Evolutionary conservation across 2,329 filamentous ascomycete species (phyloP), one percentile per base, ranked within the genome.

Genomic region (Taxawa tesnikishii): DNA sequence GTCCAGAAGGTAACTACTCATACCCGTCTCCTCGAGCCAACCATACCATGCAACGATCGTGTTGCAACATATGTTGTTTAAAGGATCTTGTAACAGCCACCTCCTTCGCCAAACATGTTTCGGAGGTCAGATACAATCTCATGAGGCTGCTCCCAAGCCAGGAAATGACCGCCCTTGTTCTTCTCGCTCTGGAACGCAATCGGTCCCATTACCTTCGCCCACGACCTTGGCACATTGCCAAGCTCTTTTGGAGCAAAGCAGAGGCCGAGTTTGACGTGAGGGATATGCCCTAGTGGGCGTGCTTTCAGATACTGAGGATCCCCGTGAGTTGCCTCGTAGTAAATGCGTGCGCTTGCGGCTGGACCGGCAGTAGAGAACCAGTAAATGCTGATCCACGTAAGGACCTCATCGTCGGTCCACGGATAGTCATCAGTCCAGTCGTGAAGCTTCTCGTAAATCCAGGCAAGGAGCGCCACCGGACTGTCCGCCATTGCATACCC

Each of bases 381-480:
- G 50, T 87, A 87, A 24, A 87, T 68, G 30, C 65, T 72, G 1
- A 85, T 56, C 82, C 80, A 88, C 0, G 75, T 82, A 15, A 83
- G 56, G 6, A 87, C 67, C 55, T 87, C 80, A 33, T 85, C 79
- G 38, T 83, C 75, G 0, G 72, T 78, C 80, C 80, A 87, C 0
- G 68, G 59, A 46, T 84, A 84, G 1, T 44, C 45, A 44, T 87
- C 80, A 0, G 74, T 74, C 82, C 81, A 88, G 43, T 81, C 75
- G 42, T 78, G 72, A 23, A 88, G 57, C 50, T 88, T 88, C 55
- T 88, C 83, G 42, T 81, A 81, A 19, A 88, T 75, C 83, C 83
- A 90, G 0, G 79, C 72, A 1, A 88, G 60, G 3, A 84, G 57
- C 0, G 69, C 79, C 0, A 82, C 69, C 0, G 82, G 83, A 5